These are phyloP conservation scores for Phaeoacremonium minimum DNA, from an alignment of 2,329 filamentous ascomycete species.

Conservation along the genomic window DNA sequence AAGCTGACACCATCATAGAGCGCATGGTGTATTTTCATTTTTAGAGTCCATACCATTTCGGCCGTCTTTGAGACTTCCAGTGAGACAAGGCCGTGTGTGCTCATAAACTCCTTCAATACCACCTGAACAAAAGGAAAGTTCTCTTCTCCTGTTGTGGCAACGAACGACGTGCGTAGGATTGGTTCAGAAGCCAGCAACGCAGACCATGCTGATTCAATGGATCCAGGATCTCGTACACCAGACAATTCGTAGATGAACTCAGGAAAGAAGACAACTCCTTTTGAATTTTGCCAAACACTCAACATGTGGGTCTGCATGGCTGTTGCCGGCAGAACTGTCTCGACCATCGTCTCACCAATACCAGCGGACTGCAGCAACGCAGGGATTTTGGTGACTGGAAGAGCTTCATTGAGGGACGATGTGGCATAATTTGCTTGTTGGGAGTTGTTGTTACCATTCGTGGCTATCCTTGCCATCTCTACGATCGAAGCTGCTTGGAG, in stretches of 20 bases:
- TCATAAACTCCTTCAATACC: slow-evolving; percentile 24
- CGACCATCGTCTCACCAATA: slow-evolving; percentile 40
- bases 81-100: slow-evolving; percentile 13
- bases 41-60: slow-evolving; percentile 23
- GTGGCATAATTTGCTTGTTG: background rate
- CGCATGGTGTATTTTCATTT: slow-evolving; percentile 73
- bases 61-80: slow-evolving; percentile 13
- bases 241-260: slow-evolving; percentile 60
- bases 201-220: slow-evolving; percentile 58
- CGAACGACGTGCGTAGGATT: slow-evolving; percentile 66
- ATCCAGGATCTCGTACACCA: slow-evolving; percentile 26
- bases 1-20: slow-evolving; percentile 85
- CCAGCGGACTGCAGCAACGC: slow-evolving; percentile 31
- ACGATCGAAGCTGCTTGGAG: slow-evolving; percentile 60
- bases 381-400: slow-evolving; percentile 31
- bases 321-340: slow-evolving; percentile 62
- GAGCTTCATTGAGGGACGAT: slow-evolving; percentile 15
- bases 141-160: slow-evolving; percentile 44
- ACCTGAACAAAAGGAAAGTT: slow-evolving; percentile 59
- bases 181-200: slow-evolving; percentile 48
- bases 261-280: slow-evolving; percentile 67
- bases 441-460: background rate
- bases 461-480: slow-evolving; percentile 48
- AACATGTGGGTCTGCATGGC: slow-evolving; percentile 81
- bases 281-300: slow-evolving; percentile 65